Base-by-base conservation (phyloP, 495 filamentous ascomycete species). In the Glonium stellatum region DNA sequence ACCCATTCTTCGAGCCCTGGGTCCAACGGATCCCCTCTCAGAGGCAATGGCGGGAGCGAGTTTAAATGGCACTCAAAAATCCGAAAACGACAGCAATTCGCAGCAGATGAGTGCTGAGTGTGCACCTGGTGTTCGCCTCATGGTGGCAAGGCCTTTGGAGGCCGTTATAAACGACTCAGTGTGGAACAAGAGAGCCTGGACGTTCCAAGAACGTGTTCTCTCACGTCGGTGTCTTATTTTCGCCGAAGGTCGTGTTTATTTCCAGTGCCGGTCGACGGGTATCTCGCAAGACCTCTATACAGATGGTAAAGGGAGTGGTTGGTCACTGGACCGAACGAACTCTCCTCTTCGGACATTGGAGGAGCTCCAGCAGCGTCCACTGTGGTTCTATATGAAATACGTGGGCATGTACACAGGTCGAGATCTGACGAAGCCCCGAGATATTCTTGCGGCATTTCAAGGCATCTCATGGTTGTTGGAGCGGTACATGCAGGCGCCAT, bases 401-500 rank as follows among this genome's bases (percentile, higher is more conserved):
- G n/a, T n/a, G n/a, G n/a, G n/a, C n/a, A n/a, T n/a, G n/a, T n/a
- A n/a, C n/a, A n/a, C n/a, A n/a, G n/a, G n/a, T n/a, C n/a, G n/a
- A n/a, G n/a, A n/a, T n/a, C n/a, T n/a, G n/a, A 67, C 69, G 1
- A 48, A 66, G n/a, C 42, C 58, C 18, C 50, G 53, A 9, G 73
- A 73, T 57, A 68, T 73, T 27, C 60, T 75, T 1, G 59, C 64
- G 0, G 73, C 71, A 5, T 75, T 75, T 55, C 54, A 44, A 15
- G 72, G 72, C 22, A 58, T 72, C 13, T 55, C 49, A 0, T 64
- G 60, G 23, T 47, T 67, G 1, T 49, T 41, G 57, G 34, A n/a
- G 54, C 22, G 36, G 23, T 27, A 60, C 72, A 53, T 15, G 44
- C 5, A 60, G 60, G 0, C 51, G 55, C 13, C 59, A n/a, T n/a